Conservation (phyloP, 257 asterid genomes). For the Przewalskia tangutica region DNA sequence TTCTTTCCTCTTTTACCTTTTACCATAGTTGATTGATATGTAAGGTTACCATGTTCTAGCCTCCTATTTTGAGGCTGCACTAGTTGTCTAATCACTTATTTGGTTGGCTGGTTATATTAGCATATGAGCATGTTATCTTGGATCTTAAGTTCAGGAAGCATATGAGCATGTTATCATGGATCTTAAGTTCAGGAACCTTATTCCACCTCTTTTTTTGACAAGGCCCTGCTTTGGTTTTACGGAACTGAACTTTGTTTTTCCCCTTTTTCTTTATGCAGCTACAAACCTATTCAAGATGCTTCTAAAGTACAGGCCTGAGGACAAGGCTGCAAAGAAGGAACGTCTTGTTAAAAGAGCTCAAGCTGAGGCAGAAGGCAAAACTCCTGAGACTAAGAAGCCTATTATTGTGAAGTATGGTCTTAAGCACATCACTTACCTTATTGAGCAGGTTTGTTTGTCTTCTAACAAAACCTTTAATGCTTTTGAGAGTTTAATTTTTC, state of each 20-base stretch:
- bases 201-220: not conserved
- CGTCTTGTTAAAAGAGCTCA: constrained; percentile 11
- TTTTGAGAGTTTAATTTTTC: not conserved
- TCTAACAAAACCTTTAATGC: not conserved
- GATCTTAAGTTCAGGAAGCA: not conserved
- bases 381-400: constrained; percentile 20
- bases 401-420: constrained; percentile 31
- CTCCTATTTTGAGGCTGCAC: not conserved
- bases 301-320: constrained; percentile 13
- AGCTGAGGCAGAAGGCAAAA: constrained; percentile 12
- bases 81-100: not conserved
- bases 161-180: not conserved
- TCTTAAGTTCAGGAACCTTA: not conserved
- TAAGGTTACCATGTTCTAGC: not conserved
- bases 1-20: no score
- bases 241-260: not conserved
- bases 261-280: not conserved
- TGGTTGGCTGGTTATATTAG: not conserved
- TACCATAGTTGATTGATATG: not conserved
- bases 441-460: constrained; percentile 24
- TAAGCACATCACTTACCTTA: constrained; percentile 27
- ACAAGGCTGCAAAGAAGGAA: constrained; percentile 5
- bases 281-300: constrained; percentile 13
- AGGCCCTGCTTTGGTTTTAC: no score
- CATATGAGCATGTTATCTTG: not conserved